Evolutionary conservation across 352 stramenopile species (phyloP).

Genomic region (Saprolegnia parasitica): DNA sequence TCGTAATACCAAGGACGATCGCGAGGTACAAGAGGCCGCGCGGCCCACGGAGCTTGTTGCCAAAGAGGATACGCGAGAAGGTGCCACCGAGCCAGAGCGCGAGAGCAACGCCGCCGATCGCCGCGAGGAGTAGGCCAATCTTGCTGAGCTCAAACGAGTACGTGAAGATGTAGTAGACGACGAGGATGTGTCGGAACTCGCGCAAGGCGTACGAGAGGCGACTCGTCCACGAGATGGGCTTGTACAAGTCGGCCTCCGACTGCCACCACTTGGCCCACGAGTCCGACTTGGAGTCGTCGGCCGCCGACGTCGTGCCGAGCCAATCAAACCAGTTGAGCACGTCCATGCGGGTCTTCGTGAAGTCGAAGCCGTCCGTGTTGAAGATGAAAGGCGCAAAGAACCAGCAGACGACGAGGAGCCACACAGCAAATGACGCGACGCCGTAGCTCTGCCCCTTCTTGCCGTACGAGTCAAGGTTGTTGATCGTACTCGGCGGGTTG

Average conservation of each 20-base stretch:
- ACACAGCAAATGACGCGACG: constrained; percentile 84
- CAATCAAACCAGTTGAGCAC: constrained; percentile 75
- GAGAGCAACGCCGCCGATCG: constrained; percentile 52
- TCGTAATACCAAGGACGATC: constrained; percentile 56
- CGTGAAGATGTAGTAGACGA: constrained; percentile 82
- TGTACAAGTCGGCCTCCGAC: constrained; percentile 68
- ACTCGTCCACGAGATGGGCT: constrained; percentile 52
- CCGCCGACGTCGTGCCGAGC: constrained; percentile 63
- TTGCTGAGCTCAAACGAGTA: constrained; percentile 64
- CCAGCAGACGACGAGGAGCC: constrained; percentile 75
- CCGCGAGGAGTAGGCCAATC: constrained; percentile 52
- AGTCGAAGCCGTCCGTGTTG: constrained; percentile 84
- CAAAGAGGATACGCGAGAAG: constrained; percentile 33
- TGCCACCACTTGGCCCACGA: constrained; percentile 76
- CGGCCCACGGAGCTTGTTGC: constrained; percentile 56
- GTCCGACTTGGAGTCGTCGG: constrained; percentile 40
- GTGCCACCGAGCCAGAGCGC: constrained; percentile 59
- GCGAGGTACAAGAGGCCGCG: constrained; percentile 66
- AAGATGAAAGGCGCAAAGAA: constrained; percentile 80
- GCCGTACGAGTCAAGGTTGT: constrained; percentile 66
- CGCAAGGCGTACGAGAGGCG: constrained; percentile 67
- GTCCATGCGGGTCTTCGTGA: constrained; percentile 78
- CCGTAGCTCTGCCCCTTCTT: constrained; percentile 84
- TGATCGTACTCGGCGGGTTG: constrained; percentile 61
- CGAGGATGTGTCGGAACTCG: constrained; percentile 68